Conservation (phyloP, 164 flowering plant genomes). For the Dillenia suffruticosa region DNA sequence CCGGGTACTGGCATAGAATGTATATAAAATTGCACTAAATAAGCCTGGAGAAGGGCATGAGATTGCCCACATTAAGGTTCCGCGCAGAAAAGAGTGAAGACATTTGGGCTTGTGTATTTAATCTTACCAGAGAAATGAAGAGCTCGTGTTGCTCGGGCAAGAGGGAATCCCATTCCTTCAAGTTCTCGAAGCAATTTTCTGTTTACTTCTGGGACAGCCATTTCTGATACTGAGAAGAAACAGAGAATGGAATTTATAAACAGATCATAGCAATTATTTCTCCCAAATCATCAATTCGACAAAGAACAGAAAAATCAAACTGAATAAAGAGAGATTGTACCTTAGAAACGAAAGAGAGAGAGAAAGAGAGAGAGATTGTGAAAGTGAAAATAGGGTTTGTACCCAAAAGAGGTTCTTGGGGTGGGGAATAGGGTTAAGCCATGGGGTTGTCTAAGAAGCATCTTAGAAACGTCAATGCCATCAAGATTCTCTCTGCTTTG, state of each 20-base stretch:
- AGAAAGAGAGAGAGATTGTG: not conserved
- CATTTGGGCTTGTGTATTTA: too few relatives aligned
- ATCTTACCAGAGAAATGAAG: conserved; percentile 42
- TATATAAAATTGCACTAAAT: not conserved
- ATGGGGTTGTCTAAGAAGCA: too few relatives aligned
- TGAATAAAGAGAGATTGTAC: not conserved
- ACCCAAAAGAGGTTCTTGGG: too few relatives aligned
- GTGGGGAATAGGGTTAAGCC: too few relatives aligned
- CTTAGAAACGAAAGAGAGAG: conserved; percentile 2
- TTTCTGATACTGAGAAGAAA: conserved; percentile 6
- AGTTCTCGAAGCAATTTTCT: conserved; percentile 38
- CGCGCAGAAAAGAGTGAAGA: too few relatives aligned
- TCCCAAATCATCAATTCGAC: not conserved
- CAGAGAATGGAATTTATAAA: too few relatives aligned
- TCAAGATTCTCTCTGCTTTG: too few relatives aligned
- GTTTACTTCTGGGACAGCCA: conserved; percentile 35
- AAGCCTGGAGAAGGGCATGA: not conserved
- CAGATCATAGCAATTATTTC: too few relatives aligned
- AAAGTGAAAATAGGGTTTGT: not conserved
- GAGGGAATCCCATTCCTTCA: conserved; percentile 52
- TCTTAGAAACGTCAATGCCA: too few relatives aligned
- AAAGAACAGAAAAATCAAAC: not conserved
- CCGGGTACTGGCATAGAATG: not conserved
- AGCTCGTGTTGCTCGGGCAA: conserved; percentile 33
- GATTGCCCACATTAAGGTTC: not conserved